Conservation (phyloP, 192 early-diverging fungal genomes). For the Chytriomyces sp. region DNA sequence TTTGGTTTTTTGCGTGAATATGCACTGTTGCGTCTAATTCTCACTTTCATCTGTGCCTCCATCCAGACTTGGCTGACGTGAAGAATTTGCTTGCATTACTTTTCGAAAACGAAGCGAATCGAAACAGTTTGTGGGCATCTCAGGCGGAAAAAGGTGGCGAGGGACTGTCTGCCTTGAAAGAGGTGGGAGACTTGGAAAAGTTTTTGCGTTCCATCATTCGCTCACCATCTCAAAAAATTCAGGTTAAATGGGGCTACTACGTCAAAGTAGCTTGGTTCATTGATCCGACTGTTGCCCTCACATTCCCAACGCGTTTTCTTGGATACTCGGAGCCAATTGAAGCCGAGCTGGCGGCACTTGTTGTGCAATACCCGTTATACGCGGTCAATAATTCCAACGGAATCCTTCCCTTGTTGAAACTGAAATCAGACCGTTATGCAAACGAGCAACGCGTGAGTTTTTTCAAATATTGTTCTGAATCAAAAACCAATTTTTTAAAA, state of each 20-base stretch:
- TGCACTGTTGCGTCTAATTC: background rate
- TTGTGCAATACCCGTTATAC: slow-evolving; percentile 63
- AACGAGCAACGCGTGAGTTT: slow-evolving; percentile 33
- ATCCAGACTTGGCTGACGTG: slow-evolving; percentile 35
- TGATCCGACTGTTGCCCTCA: slow-evolving; percentile 81
- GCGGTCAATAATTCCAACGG: slow-evolving; percentile 77
- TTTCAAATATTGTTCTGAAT: background rate
- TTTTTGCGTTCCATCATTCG: background rate
- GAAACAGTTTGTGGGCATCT: slow-evolving; percentile 83
- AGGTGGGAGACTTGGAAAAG: background rate
- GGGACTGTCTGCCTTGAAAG: background rate
- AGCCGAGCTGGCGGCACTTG: slow-evolving; percentile 30
- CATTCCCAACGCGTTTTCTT: slow-evolving; percentile 76
- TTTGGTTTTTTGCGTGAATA: background rate
- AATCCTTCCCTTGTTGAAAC: slow-evolving; percentile 71
- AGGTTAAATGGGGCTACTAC: slow-evolving; percentile 76
- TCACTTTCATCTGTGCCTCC: background rate
- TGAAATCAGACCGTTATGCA: slow-evolving; percentile 40
- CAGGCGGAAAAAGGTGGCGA: slow-evolving; percentile 56
- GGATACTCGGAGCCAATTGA: slow-evolving; percentile 63
- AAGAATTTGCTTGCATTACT: slow-evolving; percentile 78
- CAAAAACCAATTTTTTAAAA: background rate
- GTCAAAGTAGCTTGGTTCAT: slow-evolving; percentile 84
- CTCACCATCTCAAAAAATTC: background rate
- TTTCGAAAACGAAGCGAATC: slow-evolving; percentile 85